phyloP scores from a whole-genome alignment of 2,329 filamentous ascomycete species.

The Plectosphaerella cucumerina region DNA sequence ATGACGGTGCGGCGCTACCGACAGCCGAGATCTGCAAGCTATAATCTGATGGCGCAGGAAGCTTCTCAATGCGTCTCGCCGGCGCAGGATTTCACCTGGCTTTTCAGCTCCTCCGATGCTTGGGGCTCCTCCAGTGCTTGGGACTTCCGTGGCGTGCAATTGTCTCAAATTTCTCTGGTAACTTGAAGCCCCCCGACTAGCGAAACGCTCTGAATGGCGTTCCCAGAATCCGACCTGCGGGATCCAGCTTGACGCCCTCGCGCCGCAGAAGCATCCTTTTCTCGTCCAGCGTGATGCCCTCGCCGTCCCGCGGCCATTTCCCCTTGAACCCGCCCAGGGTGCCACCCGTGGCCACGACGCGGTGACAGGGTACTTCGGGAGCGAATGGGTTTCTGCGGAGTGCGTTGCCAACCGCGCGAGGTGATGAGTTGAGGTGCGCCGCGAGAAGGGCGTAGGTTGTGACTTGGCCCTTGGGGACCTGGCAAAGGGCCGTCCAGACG shows the following conservation, averaged over 20 bases:
- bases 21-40: not conserved
- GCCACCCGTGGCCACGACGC: slow-evolving; percentile 71
- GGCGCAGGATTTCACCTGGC: not conserved
- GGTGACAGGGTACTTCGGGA: slow-evolving; percentile 75
- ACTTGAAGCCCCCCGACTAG: slow-evolving; percentile 9
- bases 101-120: too few species aligned
- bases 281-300: slow-evolving; percentile 54
- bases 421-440: slow-evolving; percentile 62
- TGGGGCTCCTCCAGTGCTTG: too few species aligned
- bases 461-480: slow-evolving; percentile 70
- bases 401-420: slow-evolving; percentile 73
- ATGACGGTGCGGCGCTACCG: not conserved
- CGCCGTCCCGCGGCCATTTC: slow-evolving; percentile 81
- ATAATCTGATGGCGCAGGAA: not conserved
- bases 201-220: slow-evolving; percentile 44
- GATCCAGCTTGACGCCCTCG: slow-evolving; percentile 64
- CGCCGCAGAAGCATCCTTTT: slow-evolving; percentile 57
- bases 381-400: slow-evolving; percentile 78
- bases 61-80: not conserved
- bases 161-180: too few species aligned
- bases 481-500: slow-evolving; percentile 69
- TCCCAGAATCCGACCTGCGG: slow-evolving; percentile 54
- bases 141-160: too few species aligned
- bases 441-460: slow-evolving; percentile 76
- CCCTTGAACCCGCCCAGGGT: slow-evolving; percentile 84